Evolutionary conservation across 2,329 filamentous ascomycete genomes (phyloP).

Genomic region (Diaporthe sp.): DNA sequence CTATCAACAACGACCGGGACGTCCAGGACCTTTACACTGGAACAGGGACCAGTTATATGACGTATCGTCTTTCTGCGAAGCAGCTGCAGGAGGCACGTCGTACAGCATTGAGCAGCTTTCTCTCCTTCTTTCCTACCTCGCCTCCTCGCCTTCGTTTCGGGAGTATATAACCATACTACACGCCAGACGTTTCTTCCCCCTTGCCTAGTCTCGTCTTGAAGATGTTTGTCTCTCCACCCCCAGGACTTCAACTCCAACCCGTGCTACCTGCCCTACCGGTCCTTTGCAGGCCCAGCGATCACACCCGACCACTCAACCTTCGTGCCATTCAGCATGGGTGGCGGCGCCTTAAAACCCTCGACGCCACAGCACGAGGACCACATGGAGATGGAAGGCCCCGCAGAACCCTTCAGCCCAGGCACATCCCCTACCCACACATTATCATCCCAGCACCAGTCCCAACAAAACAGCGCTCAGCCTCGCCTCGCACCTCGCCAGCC

Average conservation of each 20-base stretch:
- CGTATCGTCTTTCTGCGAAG: constrained; percentile 22
- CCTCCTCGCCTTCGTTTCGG: background rate
- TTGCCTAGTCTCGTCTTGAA: constrained; percentile 5
- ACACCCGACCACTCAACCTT: constrained; percentile 24
- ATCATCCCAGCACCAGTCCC: background rate
- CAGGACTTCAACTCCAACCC: constrained; percentile 28
- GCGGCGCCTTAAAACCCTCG: constrained; percentile 23
- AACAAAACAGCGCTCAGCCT: constrained; percentile 15
- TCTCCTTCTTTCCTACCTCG: background rate
- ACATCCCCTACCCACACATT: constrained; percentile 13
- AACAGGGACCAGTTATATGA: constrained; percentile 27
- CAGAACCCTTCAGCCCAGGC: constrained; percentile 26
- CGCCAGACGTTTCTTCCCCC: background rate
- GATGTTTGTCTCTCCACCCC: constrained; percentile 31
- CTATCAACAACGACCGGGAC: background rate
- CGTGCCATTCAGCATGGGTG: constrained; percentile 26
- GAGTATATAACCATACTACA: constrained; percentile 1
- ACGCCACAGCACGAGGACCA: constrained; percentile 26
- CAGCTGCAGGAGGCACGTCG: constrained; percentile 24
- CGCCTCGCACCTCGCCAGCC: constrained; percentile 33
- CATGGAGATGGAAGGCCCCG: constrained; percentile 25
- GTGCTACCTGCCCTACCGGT: constrained; percentile 30
- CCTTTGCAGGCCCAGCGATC: background rate
- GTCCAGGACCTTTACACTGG: constrained; percentile 16
- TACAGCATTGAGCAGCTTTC: background rate